phyloP scores from a whole-genome alignment of 441 rosid genomes.

The Arabidopsis lyrata region DNA sequence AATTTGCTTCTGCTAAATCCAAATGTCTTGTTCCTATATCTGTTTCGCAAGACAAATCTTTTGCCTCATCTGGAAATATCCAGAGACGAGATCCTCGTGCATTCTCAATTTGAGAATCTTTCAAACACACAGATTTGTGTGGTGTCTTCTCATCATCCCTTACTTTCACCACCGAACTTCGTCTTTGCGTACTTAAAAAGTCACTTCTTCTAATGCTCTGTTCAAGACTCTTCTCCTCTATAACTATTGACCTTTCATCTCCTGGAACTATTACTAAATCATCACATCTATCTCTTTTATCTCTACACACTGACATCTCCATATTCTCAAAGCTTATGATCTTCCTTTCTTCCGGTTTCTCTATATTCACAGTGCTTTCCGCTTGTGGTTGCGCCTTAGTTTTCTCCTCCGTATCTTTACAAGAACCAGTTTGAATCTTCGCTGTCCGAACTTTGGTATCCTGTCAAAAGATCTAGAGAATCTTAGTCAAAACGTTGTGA shows the following conservation, averaged over 20 bases:
- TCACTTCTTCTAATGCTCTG: constrained; percentile 44
- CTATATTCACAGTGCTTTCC: background rate
- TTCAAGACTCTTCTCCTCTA: constrained; percentile 48
- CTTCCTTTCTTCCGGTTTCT: constrained; percentile 43
- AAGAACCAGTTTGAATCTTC: constrained; percentile 43
- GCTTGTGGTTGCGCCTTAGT: constrained; percentile 1
- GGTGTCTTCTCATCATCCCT: constrained; percentile 44
- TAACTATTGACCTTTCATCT: constrained; percentile 45
- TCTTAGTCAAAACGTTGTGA: constrained; percentile 9
- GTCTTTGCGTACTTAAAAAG: constrained; percentile 42
- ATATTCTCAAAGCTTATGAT: constrained; percentile 9
- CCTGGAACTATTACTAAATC: constrained; percentile 40
- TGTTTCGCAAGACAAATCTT: constrained; percentile 52
- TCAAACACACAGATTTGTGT: constrained; percentile 17
- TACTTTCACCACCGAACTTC: constrained; percentile 37
- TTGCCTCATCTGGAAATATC: constrained; percentile 74
- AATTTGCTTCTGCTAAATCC: constrained; percentile 46
- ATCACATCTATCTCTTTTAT: constrained; percentile 40
- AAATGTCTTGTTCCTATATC: constrained; percentile 51
- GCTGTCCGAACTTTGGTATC: constrained; percentile 44
- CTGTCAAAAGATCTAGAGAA: constrained; percentile 32
- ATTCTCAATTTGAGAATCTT: constrained; percentile 44
- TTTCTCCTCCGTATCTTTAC: constrained; percentile 27
- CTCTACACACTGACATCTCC: constrained; percentile 38
- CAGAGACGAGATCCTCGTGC: constrained; percentile 61